phyloP scores from a whole-genome alignment of 1,284 basidiomycete species.

The Boletus mariae region DNA sequence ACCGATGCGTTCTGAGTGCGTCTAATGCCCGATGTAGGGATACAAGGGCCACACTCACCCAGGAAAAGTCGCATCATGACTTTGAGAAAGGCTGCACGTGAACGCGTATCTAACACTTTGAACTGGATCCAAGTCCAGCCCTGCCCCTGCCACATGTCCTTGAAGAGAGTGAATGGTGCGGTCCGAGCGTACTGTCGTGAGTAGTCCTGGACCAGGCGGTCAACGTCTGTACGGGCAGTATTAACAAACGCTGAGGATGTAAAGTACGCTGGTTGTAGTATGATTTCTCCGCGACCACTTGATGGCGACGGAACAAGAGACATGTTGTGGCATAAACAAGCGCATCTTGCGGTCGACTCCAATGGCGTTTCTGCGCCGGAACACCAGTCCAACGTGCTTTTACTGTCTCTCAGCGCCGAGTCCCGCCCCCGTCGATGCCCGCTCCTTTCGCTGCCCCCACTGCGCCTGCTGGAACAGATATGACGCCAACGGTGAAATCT shows the following conservation, averaged over 20 bases:
- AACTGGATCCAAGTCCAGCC: slow-evolving; percentile 75
- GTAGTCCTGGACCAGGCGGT: slow-evolving; percentile 47
- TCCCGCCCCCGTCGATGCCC: slow-evolving; percentile 44
- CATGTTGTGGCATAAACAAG: slow-evolving; percentile 27
- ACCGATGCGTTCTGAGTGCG: slow-evolving; percentile 47
- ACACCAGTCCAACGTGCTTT: slow-evolving; percentile 50
- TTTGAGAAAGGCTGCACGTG: slow-evolving; percentile 57
- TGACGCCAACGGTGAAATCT: slow-evolving; percentile 65
- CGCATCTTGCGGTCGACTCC: background rate
- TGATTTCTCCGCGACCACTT: slow-evolving; percentile 50
- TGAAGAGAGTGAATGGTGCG: slow-evolving; percentile 63
- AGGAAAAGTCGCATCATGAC: slow-evolving; percentile 60
- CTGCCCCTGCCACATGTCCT: slow-evolving; percentile 56
- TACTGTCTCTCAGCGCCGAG: slow-evolving; percentile 57
- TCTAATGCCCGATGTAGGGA: background rate
- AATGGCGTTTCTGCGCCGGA: slow-evolving; percentile 36
- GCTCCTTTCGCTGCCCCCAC: slow-evolving; percentile 60
- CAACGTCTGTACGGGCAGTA: slow-evolving; percentile 62
- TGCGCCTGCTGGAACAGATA: slow-evolving; percentile 74
- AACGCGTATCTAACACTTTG: slow-evolving; percentile 60
- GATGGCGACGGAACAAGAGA: slow-evolving; percentile 42
- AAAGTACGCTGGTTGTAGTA: slow-evolving; percentile 70
- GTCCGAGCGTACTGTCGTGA: slow-evolving; percentile 40
- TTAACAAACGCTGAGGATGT: slow-evolving; percentile 69
- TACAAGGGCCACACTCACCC: slow-evolving; percentile 39